Evolutionary conservation across 305 asterid genomes (phyloP).

Genomic region (Ilex paraguariensis): DNA sequence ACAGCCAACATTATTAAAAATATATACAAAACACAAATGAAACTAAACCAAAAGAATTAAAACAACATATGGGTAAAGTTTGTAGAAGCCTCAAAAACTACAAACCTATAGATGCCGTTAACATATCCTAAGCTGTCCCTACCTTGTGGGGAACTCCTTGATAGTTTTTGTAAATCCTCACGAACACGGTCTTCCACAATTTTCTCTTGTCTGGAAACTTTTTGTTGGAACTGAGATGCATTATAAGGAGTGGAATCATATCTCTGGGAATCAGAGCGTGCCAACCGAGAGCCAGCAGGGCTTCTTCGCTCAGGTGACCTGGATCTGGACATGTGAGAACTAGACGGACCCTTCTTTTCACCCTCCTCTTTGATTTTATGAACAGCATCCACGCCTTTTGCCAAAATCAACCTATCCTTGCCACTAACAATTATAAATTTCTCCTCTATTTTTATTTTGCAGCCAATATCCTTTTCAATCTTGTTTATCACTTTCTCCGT

Average conservation of each 20-base stretch:
- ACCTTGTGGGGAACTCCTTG: conserved; percentile 85
- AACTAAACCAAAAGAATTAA: background rate
- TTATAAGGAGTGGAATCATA: conserved; percentile 62
- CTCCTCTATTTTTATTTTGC: conserved; percentile 87
- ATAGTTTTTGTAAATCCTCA: conserved; percentile 63
- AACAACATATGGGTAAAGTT: conserved; percentile 1
- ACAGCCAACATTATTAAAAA: conserved; percentile 28
- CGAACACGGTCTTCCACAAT: conserved; percentile 67
- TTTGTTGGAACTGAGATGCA: conserved; percentile 41
- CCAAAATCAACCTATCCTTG: conserved; percentile 83
- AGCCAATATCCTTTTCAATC: conserved; percentile 90
- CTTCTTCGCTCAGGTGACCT: conserved; percentile 80
- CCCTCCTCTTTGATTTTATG: conserved; percentile 78
- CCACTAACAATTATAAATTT: conserved; percentile 94
- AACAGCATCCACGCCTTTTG: conserved; percentile 89
- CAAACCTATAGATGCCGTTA: conserved; percentile 5
- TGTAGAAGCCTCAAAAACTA: conserved; percentile 8
- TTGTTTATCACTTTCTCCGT: conserved; percentile 67
- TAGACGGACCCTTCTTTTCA: conserved; percentile 51
- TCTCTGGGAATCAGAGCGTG: conserved; percentile 58
- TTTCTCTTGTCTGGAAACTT: conserved; percentile 68
- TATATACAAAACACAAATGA: conserved; percentile 13
- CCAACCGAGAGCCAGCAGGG: conserved; percentile 62
- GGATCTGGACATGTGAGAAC: conserved; percentile 54
- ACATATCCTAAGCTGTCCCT: conserved; percentile 28